Percentiles rank a stretch among this genome's conserved stretches.
Conservation (phyloP, 2,329 filamentous ascomycete genomes). For the Aspergillus viridinutans region DNA sequence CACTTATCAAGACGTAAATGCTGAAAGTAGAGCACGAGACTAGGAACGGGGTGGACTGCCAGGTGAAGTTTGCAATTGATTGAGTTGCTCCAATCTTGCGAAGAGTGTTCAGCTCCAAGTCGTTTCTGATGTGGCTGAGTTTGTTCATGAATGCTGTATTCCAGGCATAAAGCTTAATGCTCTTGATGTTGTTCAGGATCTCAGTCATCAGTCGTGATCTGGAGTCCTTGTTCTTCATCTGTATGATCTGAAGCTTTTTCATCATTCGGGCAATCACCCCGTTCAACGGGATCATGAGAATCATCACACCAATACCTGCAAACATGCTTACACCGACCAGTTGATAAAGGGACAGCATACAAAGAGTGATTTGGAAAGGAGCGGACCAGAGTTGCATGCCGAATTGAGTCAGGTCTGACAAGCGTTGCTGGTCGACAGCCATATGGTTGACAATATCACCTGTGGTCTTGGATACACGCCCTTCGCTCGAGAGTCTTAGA, state of each 20-base stretch:
- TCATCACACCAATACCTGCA: constrained; percentile 89
- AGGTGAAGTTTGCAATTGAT: constrained; percentile 93
- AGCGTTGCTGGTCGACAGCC: constrained; percentile 93
- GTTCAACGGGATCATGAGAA: constrained; percentile 95
- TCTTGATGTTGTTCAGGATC: constrained; percentile 99
- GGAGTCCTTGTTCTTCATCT: constrained; percentile 99
- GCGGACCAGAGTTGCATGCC: constrained; percentile 95
- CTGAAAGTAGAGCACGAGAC: constrained; percentile 96
- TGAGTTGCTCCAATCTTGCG: constrained; percentile 94
- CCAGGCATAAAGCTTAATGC: constrained; percentile 98
- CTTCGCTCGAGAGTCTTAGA: constrained; percentile 86
- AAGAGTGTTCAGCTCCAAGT: constrained; percentile 89
- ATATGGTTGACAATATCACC: constrained; percentile 99
- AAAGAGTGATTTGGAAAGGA: constrained; percentile 91
- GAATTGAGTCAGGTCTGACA: constrained; percentile 93
- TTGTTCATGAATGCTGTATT: constrained; percentile 96
- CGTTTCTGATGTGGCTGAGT: constrained; percentile 92
- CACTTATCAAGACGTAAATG: constrained; percentile 81
- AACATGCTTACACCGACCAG: constrained; percentile 95
- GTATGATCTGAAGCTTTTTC: constrained; percentile 89
- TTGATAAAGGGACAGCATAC: constrained; percentile 93
- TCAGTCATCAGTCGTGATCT: constrained; percentile 92
- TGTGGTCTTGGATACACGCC: constrained; percentile 80
- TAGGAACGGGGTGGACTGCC: constrained; percentile 94
- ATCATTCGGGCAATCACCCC: constrained; percentile 87